Conservation (phyloP, 1,284 basidiomycete species). For the Cryptococcus sp. region DNA sequence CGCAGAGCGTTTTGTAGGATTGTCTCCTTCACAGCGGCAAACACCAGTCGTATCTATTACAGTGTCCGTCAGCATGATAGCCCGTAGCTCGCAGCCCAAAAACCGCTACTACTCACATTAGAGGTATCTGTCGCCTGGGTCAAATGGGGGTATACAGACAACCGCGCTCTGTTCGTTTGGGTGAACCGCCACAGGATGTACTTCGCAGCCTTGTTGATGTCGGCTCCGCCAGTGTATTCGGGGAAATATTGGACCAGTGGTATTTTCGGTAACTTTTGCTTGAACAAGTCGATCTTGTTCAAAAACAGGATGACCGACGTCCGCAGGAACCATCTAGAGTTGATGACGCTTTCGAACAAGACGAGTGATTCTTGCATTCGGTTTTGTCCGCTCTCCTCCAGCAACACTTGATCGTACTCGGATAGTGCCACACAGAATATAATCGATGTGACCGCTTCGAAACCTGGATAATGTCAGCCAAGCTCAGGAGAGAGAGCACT, state of each 20-base stretch:
- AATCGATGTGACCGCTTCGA: constrained; percentile 92
- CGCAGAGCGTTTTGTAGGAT: constrained; percentile 67
- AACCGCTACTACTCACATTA: constrained; percentile 60
- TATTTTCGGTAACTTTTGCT: constrained; percentile 81
- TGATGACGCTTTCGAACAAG: constrained; percentile 93
- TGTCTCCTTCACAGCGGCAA: constrained; percentile 97
- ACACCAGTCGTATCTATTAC: constrained; percentile 73
- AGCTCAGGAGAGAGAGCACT: constrained; percentile 18
- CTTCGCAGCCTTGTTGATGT: constrained; percentile 97
- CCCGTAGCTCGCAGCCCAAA: background rate
- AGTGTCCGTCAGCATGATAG: too few relatives aligned
- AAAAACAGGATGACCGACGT: constrained; percentile 91
- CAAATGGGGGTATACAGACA: constrained; percentile 86
- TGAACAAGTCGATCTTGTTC: constrained; percentile 97
- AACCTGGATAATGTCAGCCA: constrained; percentile 50
- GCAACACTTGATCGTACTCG: constrained; percentile 88
- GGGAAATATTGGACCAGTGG: constrained; percentile 89
- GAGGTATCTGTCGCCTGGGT: constrained; percentile 64
- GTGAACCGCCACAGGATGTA: constrained; percentile 98
- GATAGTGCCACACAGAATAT: constrained; percentile 92
- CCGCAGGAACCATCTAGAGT: constrained; percentile 94
- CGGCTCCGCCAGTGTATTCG: constrained; percentile 84
- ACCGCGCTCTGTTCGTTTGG: constrained; percentile 83
- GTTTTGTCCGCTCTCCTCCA: constrained; percentile 77
- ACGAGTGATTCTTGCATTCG: constrained; percentile 93